Evolutionary conservation across 805 yeast species (phyloP).

Genomic region (Phaffomyces thermotolerans): DNA sequence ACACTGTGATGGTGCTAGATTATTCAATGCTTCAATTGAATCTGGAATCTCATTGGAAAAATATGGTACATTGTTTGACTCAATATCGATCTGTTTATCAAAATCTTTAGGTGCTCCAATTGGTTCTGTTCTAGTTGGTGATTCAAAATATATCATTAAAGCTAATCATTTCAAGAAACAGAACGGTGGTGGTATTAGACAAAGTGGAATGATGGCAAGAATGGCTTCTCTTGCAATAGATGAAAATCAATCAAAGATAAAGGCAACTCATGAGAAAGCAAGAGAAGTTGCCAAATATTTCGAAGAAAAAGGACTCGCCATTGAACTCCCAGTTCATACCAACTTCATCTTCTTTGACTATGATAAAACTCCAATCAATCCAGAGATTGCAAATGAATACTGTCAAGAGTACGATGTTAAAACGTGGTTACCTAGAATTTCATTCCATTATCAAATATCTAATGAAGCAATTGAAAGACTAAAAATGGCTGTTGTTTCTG

Average conservation of each 20-base stretch:
- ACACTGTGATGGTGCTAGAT: conserved; percentile 93
- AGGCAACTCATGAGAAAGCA: conserved; percentile 43
- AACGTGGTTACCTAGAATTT: conserved; percentile 57
- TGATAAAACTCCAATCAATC: conserved; percentile 40
- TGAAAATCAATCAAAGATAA: conserved; percentile 49
- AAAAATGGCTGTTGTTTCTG: conserved; percentile 30
- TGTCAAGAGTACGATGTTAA: conserved; percentile 54
- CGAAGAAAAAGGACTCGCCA: conserved; percentile 41
- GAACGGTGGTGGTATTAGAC: conserved; percentile 91
- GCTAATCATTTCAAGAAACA: conserved; percentile 88
- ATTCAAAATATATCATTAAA: conserved; percentile 45
- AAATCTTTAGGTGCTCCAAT: conserved; percentile 92
- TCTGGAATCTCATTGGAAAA: conserved; percentile 48
- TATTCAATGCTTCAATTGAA: conserved; percentile 81
- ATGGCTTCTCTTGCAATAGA: conserved; percentile 78
- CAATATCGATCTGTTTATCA: conserved; percentile 81
- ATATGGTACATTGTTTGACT: conserved; percentile 73
- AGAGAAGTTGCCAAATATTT: conserved; percentile 46
- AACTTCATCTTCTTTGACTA: conserved; percentile 76
- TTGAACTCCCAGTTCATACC: conserved; percentile 71
- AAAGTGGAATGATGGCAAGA: conserved; percentile 68
- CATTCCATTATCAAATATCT: conserved; percentile 38
- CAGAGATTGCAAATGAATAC: conserved; percentile 41
- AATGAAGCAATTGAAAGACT: conserved; percentile 16
- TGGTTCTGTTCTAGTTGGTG: conserved; percentile 82